phyloP scores from a whole-genome alignment of 495 filamentous ascomycete genomes.

The Hypoxylon perforatum region DNA sequence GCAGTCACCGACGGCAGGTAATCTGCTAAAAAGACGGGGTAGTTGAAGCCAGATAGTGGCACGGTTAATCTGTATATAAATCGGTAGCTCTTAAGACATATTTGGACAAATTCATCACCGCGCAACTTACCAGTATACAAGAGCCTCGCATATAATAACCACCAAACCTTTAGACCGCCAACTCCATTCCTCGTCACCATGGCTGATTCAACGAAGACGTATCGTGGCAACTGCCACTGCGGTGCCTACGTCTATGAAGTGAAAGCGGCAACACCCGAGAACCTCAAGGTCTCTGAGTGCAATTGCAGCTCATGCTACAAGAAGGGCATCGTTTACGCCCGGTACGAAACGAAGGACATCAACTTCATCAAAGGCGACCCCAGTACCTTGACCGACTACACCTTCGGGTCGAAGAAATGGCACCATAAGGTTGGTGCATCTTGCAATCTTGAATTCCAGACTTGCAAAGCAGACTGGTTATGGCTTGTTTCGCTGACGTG shows the following conservation, averaged over 20 bases:
- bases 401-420: conserved; percentile 43
- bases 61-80: neutral
- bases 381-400: conserved; percentile 49
- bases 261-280: conserved; percentile 55
- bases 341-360: conserved; percentile 42
- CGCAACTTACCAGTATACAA: neutral
- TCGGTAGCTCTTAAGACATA: neutral
- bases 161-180: neutral
- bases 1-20: neutral
- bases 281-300: conserved; percentile 53
- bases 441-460: neutral
- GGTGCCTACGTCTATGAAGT: conserved; percentile 59
- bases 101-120: neutral
- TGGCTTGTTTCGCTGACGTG: conserved; percentile 18
- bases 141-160: too few relatives aligned
- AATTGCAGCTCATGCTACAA: conserved; percentile 66
- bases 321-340: conserved; percentile 55
- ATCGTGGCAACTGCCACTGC: conserved; percentile 70
- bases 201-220: conserved; percentile 52
- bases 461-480: neutral
- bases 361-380: conserved; percentile 55
- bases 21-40: neutral
- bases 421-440: conserved; percentile 49
- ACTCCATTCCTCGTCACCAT: conserved; percentile 22
- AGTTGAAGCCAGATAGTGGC: neutral